Evolutionary conservation across 345 rosid genomes (phyloP), one percentile per base, ranked within the genome.

Genomic region (Eucalyptus regnans): DNA sequence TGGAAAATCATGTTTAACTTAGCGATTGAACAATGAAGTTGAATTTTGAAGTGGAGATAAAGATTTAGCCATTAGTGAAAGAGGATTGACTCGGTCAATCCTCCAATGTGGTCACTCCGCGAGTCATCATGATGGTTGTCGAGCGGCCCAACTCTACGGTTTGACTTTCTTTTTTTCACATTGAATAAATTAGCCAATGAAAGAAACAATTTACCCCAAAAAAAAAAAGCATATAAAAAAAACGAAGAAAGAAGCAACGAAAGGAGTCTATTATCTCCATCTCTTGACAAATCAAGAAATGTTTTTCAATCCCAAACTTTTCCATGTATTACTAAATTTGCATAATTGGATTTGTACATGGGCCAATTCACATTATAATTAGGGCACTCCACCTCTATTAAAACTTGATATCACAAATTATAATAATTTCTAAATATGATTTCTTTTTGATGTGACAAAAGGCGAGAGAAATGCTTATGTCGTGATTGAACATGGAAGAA

Each of bases 381-480:
- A 9, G 8, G 4, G 13, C 83, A 76, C 23, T 41, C 12, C 25
- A 4, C 83, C 27, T 12, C 12, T 37, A 71, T 33, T 7, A 71
- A 9, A 71, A 3, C 7, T 71, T 22, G 81, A 5, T 33, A 37
- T 18, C 27, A 18, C 4, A 12, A 71, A 71, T 18, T 71, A 71
- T 18, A 12, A 20, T 20, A 37, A 20, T 10, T 37, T 76, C 8
- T 76, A 76, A 18, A 9, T 71, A 71, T 37, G 8, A 71, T 9
- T 71, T 37, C 1, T 33, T 33, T 16, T 16, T 71, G 3, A 33
- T 18, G 44, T 33, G 11, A 64, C 20, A 6, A 64, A n/a, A n/a
- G 3, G 17, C 2, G 5, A n/a, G 9, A 64, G 9, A 64, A n/a
- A 16, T 1, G 44, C 9, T 68, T 3, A 33, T 68, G 7, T 0